Conservation (phyloP, 352 stramenopile species). For the Phytophthora pini region DNA sequence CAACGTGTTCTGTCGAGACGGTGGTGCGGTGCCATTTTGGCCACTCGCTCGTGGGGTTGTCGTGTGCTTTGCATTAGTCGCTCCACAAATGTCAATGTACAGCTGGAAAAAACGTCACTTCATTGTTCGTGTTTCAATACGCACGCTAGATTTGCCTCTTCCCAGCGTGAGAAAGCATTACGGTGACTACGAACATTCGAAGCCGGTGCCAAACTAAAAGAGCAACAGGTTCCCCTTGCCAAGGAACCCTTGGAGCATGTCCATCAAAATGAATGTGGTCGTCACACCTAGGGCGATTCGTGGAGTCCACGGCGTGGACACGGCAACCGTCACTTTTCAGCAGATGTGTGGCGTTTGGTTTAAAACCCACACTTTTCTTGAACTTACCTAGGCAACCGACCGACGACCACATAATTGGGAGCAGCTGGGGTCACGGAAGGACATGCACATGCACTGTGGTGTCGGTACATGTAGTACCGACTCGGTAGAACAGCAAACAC, state of each 20-base stretch:
- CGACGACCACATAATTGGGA: slow-evolving; percentile 1
- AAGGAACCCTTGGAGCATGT: too few relatives aligned
- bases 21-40: not conserved
- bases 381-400: slow-evolving; percentile 1
- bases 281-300: too few relatives aligned
- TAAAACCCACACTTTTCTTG: not conserved
- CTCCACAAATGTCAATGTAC: slow-evolving; percentile 10
- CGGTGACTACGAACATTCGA: not conserved
- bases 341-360: too few relatives aligned
- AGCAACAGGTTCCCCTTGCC: too few relatives aligned
- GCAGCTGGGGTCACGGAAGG: slow-evolving; percentile 7
- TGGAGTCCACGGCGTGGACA: too few relatives aligned
- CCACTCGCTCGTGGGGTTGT: slow-evolving; percentile 11
- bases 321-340: too few relatives aligned
- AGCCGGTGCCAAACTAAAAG: not conserved
- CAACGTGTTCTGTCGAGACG: slow-evolving; percentile 10
- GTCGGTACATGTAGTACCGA: too few relatives aligned
- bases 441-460: not conserved
- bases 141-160: not conserved
- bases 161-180: not conserved
- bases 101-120: slow-evolving; percentile 13
- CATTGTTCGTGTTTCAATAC: slow-evolving; percentile 6
- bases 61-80: slow-evolving; percentile 10
- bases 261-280: too few relatives aligned
- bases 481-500: not conserved